Percentiles rank a stretch among this genome's conserved stretches.
Conservation (phyloP, 2,329 filamentous ascomycete species). For the Coniochaeta pulveracea region DNA sequence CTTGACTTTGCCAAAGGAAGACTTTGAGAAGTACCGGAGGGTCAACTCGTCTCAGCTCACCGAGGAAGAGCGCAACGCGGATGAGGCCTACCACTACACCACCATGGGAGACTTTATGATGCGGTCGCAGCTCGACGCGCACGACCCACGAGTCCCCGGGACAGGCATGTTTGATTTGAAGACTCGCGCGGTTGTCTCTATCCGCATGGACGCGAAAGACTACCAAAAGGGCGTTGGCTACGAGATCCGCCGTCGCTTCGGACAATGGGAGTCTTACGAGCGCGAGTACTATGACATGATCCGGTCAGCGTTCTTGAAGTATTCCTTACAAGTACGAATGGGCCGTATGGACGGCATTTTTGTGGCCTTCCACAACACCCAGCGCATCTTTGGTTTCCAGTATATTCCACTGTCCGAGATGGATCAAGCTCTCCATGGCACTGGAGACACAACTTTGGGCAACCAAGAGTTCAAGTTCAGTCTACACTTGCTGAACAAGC, state of each 20-base stretch:
- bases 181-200: conserved; percentile 80
- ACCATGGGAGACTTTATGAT: conserved; percentile 81
- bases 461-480: conserved; percentile 80
- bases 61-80: conserved; percentile 58
- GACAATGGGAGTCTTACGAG: conserved; percentile 84
- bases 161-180: conserved; percentile 95
- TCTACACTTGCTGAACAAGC: conserved; percentile 64
- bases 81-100: conserved; percentile 81
- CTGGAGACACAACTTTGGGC: conserved; percentile 52
- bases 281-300: conserved; percentile 97
- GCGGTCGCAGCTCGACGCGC: conserved; percentile 87
- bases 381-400: conserved; percentile 95
- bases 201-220: conserved; percentile 72
- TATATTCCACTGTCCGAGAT: conserved; percentile 82
- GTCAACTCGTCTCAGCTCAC: conserved; percentile 56
- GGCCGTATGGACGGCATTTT: conserved; percentile 98
- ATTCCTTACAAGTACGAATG: conserved; percentile 92
- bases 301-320: conserved; percentile 86
- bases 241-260: conserved; percentile 66
- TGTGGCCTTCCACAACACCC: conserved; percentile 88
- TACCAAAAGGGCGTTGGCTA: conserved; percentile 73
- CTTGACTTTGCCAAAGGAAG: conserved; percentile 67
- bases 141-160: conserved; percentile 77
- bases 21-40: conserved; percentile 77
- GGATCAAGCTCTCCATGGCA: conserved; percentile 82